Conservation (phyloP, 2,329 filamentous ascomycete species). For the Didymella pinodella region DNA sequence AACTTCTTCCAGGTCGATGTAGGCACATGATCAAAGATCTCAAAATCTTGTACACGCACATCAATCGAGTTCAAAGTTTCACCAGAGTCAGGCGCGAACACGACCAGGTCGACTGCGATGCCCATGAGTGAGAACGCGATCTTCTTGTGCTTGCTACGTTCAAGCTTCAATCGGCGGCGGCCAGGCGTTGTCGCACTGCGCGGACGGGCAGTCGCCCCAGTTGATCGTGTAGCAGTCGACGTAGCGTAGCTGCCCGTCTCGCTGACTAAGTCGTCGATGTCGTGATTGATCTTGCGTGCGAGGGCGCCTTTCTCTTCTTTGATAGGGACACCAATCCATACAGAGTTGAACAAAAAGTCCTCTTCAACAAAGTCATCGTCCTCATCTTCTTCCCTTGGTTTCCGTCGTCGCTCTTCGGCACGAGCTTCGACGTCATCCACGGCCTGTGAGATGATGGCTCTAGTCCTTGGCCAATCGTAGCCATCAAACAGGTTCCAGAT, state of each 20-base stretch:
- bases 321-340: constrained; percentile 91
- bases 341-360: constrained; percentile 97
- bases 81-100: constrained; percentile 76
- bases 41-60: constrained; percentile 80
- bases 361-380: constrained; percentile 74
- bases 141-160: constrained; percentile 89
- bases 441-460: constrained; percentile 84
- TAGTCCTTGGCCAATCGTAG: constrained; percentile 92
- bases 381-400: constrained; percentile 69
- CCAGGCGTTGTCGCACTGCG: constrained; percentile 52
- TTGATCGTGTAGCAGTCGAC: constrained; percentile 56
- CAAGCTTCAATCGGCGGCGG: constrained; percentile 71
- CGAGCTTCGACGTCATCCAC: constrained; percentile 87
- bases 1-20: constrained; percentile 99
- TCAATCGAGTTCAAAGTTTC: constrained; percentile 91
- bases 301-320: constrained; percentile 86
- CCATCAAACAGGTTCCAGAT: constrained; percentile 99
- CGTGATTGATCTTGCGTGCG: constrained; percentile 82
- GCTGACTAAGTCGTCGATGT: constrained; percentile 83
- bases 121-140: constrained; percentile 93
- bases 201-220: constrained; percentile 51
- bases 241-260: constrained; percentile 91
- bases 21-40: constrained; percentile 92
- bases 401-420: constrained; percentile 75
- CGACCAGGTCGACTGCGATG: constrained; percentile 80